These are phyloP conservation scores for Pseudocercospora pini-densiflorae DNA, from an alignment of 2,329 filamentous ascomycete genomes.

Conservation along the genomic window DNA sequence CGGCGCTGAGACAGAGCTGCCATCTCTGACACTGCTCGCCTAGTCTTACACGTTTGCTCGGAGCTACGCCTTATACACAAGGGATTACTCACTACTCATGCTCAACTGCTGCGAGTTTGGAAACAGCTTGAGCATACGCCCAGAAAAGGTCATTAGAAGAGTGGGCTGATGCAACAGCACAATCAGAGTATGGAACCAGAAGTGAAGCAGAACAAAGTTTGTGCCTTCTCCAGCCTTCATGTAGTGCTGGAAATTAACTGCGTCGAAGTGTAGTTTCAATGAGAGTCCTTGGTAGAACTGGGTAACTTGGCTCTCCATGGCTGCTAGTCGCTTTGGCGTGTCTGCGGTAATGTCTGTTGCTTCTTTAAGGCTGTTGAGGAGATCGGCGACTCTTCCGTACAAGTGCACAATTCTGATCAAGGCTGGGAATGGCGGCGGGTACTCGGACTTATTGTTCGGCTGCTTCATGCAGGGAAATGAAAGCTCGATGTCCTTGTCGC, in stretches of 20 bases:
- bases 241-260: constrained; percentile 83
- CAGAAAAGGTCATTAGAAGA: constrained; percentile 75
- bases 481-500: constrained; percentile 84
- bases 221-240: constrained; percentile 80
- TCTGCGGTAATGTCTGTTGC: constrained; percentile 75
- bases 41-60: no score
- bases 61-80: no score
- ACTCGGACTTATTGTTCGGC: constrained; percentile 60
- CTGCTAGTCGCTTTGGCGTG: constrained; percentile 70
- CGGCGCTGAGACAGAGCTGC: no score
- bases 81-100: no score
- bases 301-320: constrained; percentile 83
- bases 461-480: constrained; percentile 66
- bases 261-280: constrained; percentile 77
- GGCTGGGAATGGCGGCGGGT: constrained; percentile 78
- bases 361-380: constrained; percentile 79
- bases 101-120: constrained; percentile 79
- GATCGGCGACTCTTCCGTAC: constrained; percentile 81
- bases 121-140: constrained; percentile 71
- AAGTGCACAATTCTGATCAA: constrained; percentile 84
- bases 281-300: constrained; percentile 75
- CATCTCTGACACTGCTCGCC: no score
- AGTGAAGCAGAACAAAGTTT: constrained; percentile 83
- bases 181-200: constrained; percentile 88
- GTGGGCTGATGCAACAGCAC: constrained; percentile 85